These are phyloP conservation scores for Scheffersomyces stipitis DNA, from an alignment of 805 yeast genomes.

Conservation along the genomic window DNA sequence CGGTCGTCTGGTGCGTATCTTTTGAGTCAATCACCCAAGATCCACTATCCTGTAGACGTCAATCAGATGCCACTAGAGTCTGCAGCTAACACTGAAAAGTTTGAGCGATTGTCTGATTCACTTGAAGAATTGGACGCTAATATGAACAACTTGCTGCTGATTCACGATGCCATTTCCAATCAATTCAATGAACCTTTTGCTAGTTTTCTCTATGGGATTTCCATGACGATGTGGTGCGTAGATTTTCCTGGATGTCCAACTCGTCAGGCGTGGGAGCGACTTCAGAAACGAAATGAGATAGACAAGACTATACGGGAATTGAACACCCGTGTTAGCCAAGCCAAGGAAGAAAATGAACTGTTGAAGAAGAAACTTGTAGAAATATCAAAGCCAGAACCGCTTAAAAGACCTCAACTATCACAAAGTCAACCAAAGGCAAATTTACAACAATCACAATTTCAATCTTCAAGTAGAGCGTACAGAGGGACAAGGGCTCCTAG, in stretches of 20 bases:
- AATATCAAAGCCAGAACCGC: constrained; percentile 3
- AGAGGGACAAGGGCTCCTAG: neutral
- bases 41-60: constrained; percentile 44
- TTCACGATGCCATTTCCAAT: constrained; percentile 60
- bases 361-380: constrained; percentile 19
- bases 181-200: constrained; percentile 77
- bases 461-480: neutral
- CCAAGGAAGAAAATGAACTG: constrained; percentile 22
- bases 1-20: constrained; percentile 22
- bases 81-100: constrained; percentile 35
- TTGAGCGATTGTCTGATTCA: constrained; percentile 48
- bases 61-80: constrained; percentile 44
- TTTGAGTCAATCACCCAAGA: constrained; percentile 40
- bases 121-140: constrained; percentile 57
- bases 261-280: constrained; percentile 31
- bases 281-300: constrained; percentile 19
- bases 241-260: constrained; percentile 56
- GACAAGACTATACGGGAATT: constrained; percentile 23
- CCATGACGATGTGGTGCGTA: constrained; percentile 86
- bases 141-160: constrained; percentile 52
- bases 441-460: constrained; percentile 1
- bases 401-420: neutral
- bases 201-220: constrained; percentile 73
- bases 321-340: constrained; percentile 15
- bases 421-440: neutral